These are phyloP conservation scores for Aspergillus thermomutatus DNA, from an alignment of 2,329 filamentous ascomycete genomes.

Conservation along the genomic window DNA sequence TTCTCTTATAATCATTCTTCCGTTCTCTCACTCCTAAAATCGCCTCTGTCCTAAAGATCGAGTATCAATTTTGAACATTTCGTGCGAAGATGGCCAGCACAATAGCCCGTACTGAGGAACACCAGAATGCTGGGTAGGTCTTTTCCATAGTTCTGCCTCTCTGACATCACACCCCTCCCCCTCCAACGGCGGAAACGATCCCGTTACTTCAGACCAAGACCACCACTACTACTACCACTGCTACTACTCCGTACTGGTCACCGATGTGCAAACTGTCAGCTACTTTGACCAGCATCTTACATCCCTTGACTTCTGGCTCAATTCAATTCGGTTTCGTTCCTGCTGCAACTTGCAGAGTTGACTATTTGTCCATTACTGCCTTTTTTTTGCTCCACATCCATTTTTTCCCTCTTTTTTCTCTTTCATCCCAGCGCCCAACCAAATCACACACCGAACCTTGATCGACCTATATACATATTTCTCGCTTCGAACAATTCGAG, in stretches of 20 bases:
- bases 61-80: background rate
- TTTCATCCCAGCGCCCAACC: background rate
- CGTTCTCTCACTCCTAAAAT: background rate
- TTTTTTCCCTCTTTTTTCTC: background rate
- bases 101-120: conserved; percentile 49
- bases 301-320: background rate
- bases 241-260: conserved; percentile 2
- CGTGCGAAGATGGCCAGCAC: conserved; percentile 47
- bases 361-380: background rate
- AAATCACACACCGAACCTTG: background rate
- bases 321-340: background rate
- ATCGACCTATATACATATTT: conserved; percentile 2
- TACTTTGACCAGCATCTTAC: background rate
- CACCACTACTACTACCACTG: conserved; percentile 4
- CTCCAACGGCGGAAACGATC: conserved; percentile 18
- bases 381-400: background rate
- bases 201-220: conserved; percentile 8
- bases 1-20: conserved; percentile 12
- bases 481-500: background rate
- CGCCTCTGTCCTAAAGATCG: background rate
- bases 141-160: conserved; percentile 16
- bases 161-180: conserved; percentile 38
- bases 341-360: background rate
- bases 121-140: conserved; percentile 52
- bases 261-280: background rate